Evolutionary conservation across 2,329 filamentous ascomycete species (phyloP).

Genomic region (Phaeoacremonium minimum): DNA sequence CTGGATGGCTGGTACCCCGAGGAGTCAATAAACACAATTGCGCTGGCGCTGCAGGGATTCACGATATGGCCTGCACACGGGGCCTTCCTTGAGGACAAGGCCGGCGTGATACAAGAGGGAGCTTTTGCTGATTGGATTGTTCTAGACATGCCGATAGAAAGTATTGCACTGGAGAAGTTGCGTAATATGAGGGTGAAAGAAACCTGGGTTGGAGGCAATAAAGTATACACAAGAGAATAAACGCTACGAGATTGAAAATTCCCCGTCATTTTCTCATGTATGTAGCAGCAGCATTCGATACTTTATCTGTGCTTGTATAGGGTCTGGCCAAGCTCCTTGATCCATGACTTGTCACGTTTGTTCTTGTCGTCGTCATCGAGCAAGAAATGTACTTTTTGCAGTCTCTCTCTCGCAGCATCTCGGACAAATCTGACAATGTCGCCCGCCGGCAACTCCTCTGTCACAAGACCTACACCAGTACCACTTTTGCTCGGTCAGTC

Average conservation of each 20-base stretch:
- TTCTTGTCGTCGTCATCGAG: conserved; percentile 9
- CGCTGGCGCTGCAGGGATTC: conserved; percentile 59
- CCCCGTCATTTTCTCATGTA: too few species aligned
- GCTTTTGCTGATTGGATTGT: conserved; percentile 69
- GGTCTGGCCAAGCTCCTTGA: conserved; percentile 9
- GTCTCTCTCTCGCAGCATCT: conserved; percentile 27
- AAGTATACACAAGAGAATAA: conserved; percentile 34
- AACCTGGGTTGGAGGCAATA: conserved; percentile 63
- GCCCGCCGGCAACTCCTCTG: conserved; percentile 30
- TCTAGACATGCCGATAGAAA: conserved; percentile 53
- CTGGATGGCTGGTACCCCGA: conserved; percentile 53
- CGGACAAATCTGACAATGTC: conserved; percentile 38
- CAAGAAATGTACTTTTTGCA: conserved; percentile 20
- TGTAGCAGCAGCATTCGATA: too few species aligned
- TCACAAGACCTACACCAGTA: conserved; percentile 40
- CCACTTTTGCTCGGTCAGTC: conserved; percentile 20
- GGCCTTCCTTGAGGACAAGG: conserved; percentile 53
- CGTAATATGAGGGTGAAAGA: conserved; percentile 53
- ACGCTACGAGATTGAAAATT: neutral
- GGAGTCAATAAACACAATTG: too few species aligned
- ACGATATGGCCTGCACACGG: conserved; percentile 55
- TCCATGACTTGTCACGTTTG: conserved; percentile 6
- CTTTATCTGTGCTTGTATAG: conserved; percentile 8
- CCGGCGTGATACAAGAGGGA: conserved; percentile 55
- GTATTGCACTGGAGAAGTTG: conserved; percentile 44